Base-by-base conservation (phyloP, 2,329 filamentous ascomycete species). In the Xylariaceae sp. region DNA sequence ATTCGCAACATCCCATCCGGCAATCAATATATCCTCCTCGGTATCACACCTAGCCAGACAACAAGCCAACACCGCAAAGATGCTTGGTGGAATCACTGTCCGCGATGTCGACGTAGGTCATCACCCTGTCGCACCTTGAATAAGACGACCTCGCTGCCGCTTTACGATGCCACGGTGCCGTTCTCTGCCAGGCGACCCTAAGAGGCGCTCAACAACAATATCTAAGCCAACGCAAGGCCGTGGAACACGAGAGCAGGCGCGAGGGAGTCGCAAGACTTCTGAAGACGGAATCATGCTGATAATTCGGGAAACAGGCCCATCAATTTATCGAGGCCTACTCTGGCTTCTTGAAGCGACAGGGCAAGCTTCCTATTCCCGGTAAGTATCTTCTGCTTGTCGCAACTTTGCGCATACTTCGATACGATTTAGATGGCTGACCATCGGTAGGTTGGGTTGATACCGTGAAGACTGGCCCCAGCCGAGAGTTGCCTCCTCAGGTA, bases 391-490 rank as follows among this genome's bases (percentile, higher is more conserved):
- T 13, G n/a, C n/a, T n/a, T n/a, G n/a, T n/a, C n/a, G n/a, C n/a
- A n/a, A n/a, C n/a, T n/a, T n/a, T n/a, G n/a, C n/a, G n/a, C n/a
- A n/a, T n/a, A n/a, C n/a, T n/a, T n/a, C n/a, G n/a, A 26, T 26
- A 6, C 6, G 22, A 11, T 26, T 11, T 26, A 6, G 26, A 8
- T 76, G 32, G 44, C 32, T 35, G 34, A 47, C 42, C 43, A 22
- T 29, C 17, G 4, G n/a, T 12, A 50, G 89, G 89, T 79, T 97
- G 91, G 91, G 91, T 96, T 72, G 93, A 98, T 71, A 96, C 91
- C 66, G 93, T 97, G 78, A 98, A 98, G 87, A 96, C 91, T 61
- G 91, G 89, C 64, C 81, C 85, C 68, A 86, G 87, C 70, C 95
- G 95, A 76, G 93, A 98, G 80, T 87, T 98, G 62, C 91, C 91